These are phyloP conservation scores for Yamadazyma scolyti DNA, from an alignment of 805 yeast species.

Conservation along the genomic window DNA sequence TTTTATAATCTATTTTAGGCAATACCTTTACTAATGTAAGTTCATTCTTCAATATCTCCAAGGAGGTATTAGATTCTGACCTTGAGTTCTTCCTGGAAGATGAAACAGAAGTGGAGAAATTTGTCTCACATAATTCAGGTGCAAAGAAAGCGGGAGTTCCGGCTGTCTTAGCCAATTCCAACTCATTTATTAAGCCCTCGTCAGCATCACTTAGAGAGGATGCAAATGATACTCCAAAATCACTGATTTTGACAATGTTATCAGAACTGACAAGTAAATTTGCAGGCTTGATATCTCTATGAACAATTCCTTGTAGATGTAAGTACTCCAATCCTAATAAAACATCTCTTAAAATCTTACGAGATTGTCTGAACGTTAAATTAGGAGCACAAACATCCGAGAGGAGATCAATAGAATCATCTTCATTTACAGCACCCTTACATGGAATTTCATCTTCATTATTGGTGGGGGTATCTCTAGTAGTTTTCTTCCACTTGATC, in stretches of 20 bases:
- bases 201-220: constrained; percentile 40
- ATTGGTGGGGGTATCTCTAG: constrained; percentile 1
- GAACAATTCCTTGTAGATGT: constrained; percentile 87
- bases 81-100: constrained; percentile 5
- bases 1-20: constrained; percentile 68
- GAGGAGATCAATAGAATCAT: constrained; percentile 18
- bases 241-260: constrained; percentile 84
- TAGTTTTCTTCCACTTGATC: constrained; percentile 63
- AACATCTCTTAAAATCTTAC: constrained; percentile 77
- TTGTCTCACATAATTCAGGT: constrained; percentile 81
- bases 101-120: constrained; percentile 23
- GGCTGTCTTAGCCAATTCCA: constrained; percentile 90
- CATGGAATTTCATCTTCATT: constrained; percentile 46
- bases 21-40: constrained; percentile 15
- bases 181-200: constrained; percentile 48
- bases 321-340: constrained; percentile 84
- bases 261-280: constrained; percentile 70
- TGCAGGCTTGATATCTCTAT: constrained; percentile 95
- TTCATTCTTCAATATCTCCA: constrained; percentile 20
- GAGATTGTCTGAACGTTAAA: constrained; percentile 61
- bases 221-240: constrained; percentile 92
- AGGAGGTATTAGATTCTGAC: constrained; percentile 15
- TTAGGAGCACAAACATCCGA: constrained; percentile 47
- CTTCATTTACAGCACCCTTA: constrained; percentile 17
- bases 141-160: constrained; percentile 98